phyloP scores from a whole-genome alignment of 2,329 filamentous ascomycete genomes.

The Xylariaceae sp. region DNA sequence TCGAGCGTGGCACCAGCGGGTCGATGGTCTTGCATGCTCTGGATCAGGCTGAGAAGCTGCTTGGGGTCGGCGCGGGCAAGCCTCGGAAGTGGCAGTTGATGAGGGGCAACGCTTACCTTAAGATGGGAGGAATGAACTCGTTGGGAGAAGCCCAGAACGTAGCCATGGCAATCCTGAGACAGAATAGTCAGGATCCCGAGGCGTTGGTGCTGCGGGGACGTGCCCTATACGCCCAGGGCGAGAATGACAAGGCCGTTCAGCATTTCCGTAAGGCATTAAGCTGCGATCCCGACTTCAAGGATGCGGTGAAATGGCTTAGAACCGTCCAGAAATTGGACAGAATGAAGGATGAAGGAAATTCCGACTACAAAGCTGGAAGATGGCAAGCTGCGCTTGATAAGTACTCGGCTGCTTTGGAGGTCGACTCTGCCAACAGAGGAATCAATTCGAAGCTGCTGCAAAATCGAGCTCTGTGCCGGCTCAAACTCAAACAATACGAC shows the following conservation, averaged over 20 bases:
- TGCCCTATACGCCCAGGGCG: slow-evolving; percentile 85
- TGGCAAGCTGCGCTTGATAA: slow-evolving; percentile 81
- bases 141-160: slow-evolving; percentile 91
- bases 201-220: slow-evolving; percentile 87
- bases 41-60: slow-evolving; percentile 81
- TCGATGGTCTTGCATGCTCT: slow-evolving; percentile 93
- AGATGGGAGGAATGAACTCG: slow-evolving; percentile 88
- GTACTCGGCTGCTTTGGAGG: slow-evolving; percentile 79
- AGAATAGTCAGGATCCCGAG: slow-evolving; percentile 91
- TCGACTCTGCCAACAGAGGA: slow-evolving; percentile 86
- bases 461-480: slow-evolving; percentile 85
- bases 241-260: slow-evolving; percentile 92
- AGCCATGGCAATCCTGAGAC: slow-evolving; percentile 81
- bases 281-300: slow-evolving; percentile 89
- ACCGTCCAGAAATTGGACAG: slow-evolving; percentile 90
- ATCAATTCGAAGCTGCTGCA: slow-evolving; percentile 94
- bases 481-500: slow-evolving; percentile 81
- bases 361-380: slow-evolving; percentile 81
- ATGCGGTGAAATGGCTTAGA: slow-evolving; percentile 84
- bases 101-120: slow-evolving; percentile 87
- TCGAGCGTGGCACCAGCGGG: slow-evolving; percentile 74
- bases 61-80: slow-evolving; percentile 74
- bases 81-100: slow-evolving; percentile 94
- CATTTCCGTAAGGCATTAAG: slow-evolving; percentile 88
- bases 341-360: slow-evolving; percentile 93